Evolutionary conservation across 371 early-diverging fungal species (phyloP).

Genomic region (Modicella reniformis): DNA sequence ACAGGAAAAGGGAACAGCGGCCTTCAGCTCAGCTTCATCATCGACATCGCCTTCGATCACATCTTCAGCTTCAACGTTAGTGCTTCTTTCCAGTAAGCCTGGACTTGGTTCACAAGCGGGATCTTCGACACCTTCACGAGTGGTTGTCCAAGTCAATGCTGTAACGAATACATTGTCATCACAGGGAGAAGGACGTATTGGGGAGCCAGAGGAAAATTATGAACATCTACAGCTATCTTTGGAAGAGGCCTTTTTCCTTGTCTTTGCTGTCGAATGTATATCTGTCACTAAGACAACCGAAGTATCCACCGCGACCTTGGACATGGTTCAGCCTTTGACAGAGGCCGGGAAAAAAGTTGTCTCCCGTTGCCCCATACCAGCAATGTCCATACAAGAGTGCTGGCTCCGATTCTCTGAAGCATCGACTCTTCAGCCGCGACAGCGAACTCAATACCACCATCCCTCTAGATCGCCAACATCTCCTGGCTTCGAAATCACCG

Average conservation of each 20-base stretch:
- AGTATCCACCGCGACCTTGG: background rate
- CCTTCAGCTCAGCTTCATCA: background rate
- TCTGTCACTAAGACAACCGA: constrained; percentile 49
- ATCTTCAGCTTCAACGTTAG: background rate
- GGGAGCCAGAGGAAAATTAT: constrained; percentile 43
- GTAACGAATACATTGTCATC: background rate
- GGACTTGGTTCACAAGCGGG: background rate
- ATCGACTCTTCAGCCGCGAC: background rate
- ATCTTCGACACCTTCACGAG: too few relatives aligned
- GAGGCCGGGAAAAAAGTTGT: too few relatives aligned
- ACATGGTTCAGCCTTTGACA: too few relatives aligned
- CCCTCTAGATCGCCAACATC: too few relatives aligned
- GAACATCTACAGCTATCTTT: constrained; percentile 70
- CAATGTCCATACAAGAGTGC: constrained; percentile 50
- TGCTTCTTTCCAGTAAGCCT: background rate
- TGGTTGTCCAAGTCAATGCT: background rate
- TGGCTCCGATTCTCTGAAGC: constrained; percentile 54
- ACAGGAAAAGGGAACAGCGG: background rate
- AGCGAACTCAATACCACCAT: background rate
- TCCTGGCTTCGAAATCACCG: background rate
- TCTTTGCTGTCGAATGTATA: constrained; percentile 65
- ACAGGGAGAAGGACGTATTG: background rate
- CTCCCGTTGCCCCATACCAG: background rate
- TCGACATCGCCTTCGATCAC: background rate
- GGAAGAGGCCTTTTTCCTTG: constrained; percentile 76